Base-by-base conservation (phyloP, 257 asterid genomes). In the Solanum virginianum region DNA sequence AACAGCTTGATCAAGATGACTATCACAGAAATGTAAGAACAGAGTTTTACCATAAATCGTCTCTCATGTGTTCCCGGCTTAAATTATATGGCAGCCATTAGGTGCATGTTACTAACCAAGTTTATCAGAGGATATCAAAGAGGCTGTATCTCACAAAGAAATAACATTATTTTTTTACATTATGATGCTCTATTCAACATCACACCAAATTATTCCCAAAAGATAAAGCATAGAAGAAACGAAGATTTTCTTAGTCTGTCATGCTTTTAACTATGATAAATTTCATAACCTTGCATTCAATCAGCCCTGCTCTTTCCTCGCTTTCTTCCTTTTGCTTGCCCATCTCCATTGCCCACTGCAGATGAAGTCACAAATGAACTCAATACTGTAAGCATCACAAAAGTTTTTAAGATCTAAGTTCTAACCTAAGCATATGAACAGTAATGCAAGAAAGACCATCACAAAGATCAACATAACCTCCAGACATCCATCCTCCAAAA, bases 271-370 rank as follows among this genome's bases (percentile, higher is more conserved):
- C n/a, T 13, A 74, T 74, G 43, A 74, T 47, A 74, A 47, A 47
- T 74, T 74, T 16, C 81, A 74, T 80, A 80, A 95, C 98, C 98
- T 93, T 93, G 97, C 98, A 95, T 87, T 91, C 94, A 80, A 90
- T 85, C 87, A 89, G 93, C 85, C 90, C 91, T 32, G 83, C 84
- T 84, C 89, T 89, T 81, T 90, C 95, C 7, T 89, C 83, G 81
- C 82, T 87, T n/a, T 89, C 91, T 83, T 79, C 94, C 84, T 80
- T 90, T 29, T 87, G 88, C 66, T 88, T 91, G 26, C 56, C 77
- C 86, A 81, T 89, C 88, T 92, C 92, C 79, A 80, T 68, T 6
- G 36, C 20, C 82, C 82, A 51, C 24, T 77, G 82, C 22, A 51
- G 82, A 51, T 51, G 39, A 77, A 55, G 63, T 24, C 82, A 77